Base-by-base conservation (phyloP, 2,329 filamentous ascomycete genomes). In the Colletotrichum echinochloae region DNA sequence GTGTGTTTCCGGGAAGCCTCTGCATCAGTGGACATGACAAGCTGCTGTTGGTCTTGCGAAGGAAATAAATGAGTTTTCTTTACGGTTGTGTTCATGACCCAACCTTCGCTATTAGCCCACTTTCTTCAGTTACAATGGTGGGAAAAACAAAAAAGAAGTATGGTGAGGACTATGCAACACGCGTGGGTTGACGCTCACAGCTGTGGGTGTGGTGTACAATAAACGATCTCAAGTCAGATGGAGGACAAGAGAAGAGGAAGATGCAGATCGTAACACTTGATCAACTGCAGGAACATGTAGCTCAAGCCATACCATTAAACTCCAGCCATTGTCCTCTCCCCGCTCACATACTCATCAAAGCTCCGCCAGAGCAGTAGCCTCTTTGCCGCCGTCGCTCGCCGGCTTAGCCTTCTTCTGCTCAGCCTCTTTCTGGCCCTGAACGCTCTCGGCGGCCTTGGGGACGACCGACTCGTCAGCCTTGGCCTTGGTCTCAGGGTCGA, bases 381-480 rank as follows among this genome's bases (percentile, higher is more conserved):
- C 88, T 73, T 89, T 87, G 70, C 84, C 84, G 35, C 65, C 70
- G 74, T 91, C 89, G 74, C 89, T 91, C 2, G 87, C 89, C 41
- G 89, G 89, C 82, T 90, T 90, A 51, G 89, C 86, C 74, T 84
- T 82, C 74, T 81, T 83, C 74, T 83, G 83, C 76, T 88, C 86
- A 18, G 85, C 82, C 78, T 88, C 88, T 75, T 85, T 87, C 79
- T 89, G 87, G 70, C 89, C 89, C 72, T 89, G 88, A 66, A 87
- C 83, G 77, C 89, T 85, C 75, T 86, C 79, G 35, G 82, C 80
- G 46, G 76, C 79, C 52, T 81, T 81, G 68, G 83, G 80, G 48
- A 76, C 78, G n/a, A 79, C 77, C 12, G 81, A 77, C 70, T 84
- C 80, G 71, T 83, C 79, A 7, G 76, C 74, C 64, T 81, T 77